Base-by-base conservation (phyloP, 2,329 filamentous ascomycete genomes). In the Neofusicoccum cordaticola region DNA sequence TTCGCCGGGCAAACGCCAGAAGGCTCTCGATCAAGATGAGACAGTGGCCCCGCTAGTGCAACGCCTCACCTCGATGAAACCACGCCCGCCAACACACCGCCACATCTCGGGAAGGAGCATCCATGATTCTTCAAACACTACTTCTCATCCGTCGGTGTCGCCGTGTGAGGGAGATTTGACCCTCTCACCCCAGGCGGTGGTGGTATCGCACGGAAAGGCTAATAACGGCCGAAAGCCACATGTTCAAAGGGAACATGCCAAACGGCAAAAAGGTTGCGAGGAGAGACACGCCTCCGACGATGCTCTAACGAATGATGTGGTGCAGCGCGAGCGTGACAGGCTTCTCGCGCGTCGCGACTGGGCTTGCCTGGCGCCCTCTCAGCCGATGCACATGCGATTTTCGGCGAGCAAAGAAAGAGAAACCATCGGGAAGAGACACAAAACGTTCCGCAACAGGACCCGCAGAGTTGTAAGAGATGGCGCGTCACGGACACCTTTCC, bases 261-360 rank as follows among this genome's bases (percentile, higher is more conserved):
- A 15, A 27, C 11, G 12, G 19, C 27, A 31, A 31, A 31, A 48
- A 50, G 9, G 11, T 11, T 37, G 39, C 17, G 13, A 48, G 22
- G 35, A 58, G 39, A 66, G 15, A 19, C 31, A 9, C 45, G 34
- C 3, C 31, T 27, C 37, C 27, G 34, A 60, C 31, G 53, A 19
- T 37, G 17, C 11, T 8, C 12, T 42, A 8, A 41, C 34, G 12
- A 71, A 76, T 48, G 71, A 62, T 15, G 13, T 42, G 15, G 45
- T 62, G 17, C 17, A 51, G 22, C 45, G 68, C 6, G 72, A 71
- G 37, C 74, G 67, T 64, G 70, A 68, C 57, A 68, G 71, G 42
- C 69, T 78, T 13, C 66, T 79, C 19, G 67, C 66, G 48, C 71
- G 71, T 61, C 66, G 58, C 37, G 74, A 78, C 50, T 79, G 77